Evolutionary conservation across 2,329 filamentous ascomycete species (phyloP), one percentile per base, ranked within the genome.

Genomic region (Beauveria rudraprayagi): DNA sequence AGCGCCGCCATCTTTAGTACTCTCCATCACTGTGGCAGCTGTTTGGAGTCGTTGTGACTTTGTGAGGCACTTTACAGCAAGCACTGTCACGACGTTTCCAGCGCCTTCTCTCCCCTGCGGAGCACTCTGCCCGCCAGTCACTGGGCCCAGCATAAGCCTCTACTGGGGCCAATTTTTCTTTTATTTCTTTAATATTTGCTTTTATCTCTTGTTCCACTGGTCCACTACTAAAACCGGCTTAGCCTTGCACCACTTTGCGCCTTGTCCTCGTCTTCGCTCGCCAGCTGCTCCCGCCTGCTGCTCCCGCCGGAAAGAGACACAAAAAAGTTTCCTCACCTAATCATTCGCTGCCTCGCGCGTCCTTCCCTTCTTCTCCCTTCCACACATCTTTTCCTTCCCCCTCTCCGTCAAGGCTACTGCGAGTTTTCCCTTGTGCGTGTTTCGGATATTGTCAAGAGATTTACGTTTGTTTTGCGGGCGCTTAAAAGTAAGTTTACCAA

Each of bases 401-500:
- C 70, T 69, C 61, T 63, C 61, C 61, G 64, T 63, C 56, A 64
- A 73, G 73, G 70, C 67, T 73, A 70, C 71, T 71, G 72, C 71
- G 70, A 70, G 75, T 69, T 77, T 78, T 79, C 77, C 75, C 73
- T 77, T 76, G 71, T 74, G 74, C 74, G 73, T 75, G 72, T 75
- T 76, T 76, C 73, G 72, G 72, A 73, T 72, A 68, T 75, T 74
- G 72, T 70, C 72, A 74, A 71, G 74, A 69, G 72, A 70, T 73
- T 73, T 72, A 72, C 72, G 71, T 74, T 75, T 75, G 76, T 78
- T 74, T 78, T 78, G 72, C 75, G 76, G 78, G 78, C 77, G 77
- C 78, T 72, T 73, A 80, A 81, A 80, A 80, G 78, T 81, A 73
- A 80, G 78, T 80, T 65, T 66, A 62, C 22, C 48, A 30, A 16